A percentile compares a stretch with the other conserved stretches of the same genome.
These are phyloP conservation scores for Lepiota venenata DNA, from an alignment of 768 basidiomycete genomes.

Conservation along the genomic window DNA sequence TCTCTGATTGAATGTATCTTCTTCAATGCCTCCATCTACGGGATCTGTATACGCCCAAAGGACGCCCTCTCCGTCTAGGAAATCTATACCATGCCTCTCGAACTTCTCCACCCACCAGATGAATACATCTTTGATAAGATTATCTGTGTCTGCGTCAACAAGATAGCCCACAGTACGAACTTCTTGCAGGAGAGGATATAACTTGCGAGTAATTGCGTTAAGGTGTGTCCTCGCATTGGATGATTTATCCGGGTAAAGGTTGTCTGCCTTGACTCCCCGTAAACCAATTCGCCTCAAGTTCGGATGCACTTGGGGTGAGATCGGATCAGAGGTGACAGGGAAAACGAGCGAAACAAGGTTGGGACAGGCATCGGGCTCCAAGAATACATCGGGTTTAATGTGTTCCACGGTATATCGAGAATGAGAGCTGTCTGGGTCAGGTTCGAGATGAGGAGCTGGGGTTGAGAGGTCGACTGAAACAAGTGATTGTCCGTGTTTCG, in stretches of 20 bases:
- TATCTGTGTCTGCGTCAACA: constrained; percentile 42
- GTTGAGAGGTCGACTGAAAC: constrained; percentile 37
- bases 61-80: constrained; percentile 53
- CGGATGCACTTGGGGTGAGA: constrained; percentile 25
- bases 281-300: constrained; percentile 46
- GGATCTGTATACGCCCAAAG: constrained; percentile 45
- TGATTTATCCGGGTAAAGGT: constrained; percentile 41
- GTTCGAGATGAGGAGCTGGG: constrained; percentile 31
- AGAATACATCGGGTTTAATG: constrained; percentile 40
- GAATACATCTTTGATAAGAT: constrained; percentile 43
- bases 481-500: constrained; percentile 37
- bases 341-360: constrained; percentile 43
- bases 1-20: not conserved
- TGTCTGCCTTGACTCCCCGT: constrained; percentile 37
- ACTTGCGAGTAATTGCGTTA: constrained; percentile 34
- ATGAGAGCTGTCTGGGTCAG: constrained; percentile 25
- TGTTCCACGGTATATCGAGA: constrained; percentile 24
- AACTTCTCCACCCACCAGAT: constrained; percentile 54
- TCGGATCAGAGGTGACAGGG: constrained; percentile 30
- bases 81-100: constrained; percentile 44
- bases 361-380: constrained; percentile 38
- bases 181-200: constrained; percentile 43
- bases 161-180: constrained; percentile 46
- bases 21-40: not conserved
- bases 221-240: constrained; percentile 36